Evolutionary conservation across 148 eudicot species (phyloP), one percentile per base, ranked within the genome.

Genomic region (Simmondsia chinensis): DNA sequence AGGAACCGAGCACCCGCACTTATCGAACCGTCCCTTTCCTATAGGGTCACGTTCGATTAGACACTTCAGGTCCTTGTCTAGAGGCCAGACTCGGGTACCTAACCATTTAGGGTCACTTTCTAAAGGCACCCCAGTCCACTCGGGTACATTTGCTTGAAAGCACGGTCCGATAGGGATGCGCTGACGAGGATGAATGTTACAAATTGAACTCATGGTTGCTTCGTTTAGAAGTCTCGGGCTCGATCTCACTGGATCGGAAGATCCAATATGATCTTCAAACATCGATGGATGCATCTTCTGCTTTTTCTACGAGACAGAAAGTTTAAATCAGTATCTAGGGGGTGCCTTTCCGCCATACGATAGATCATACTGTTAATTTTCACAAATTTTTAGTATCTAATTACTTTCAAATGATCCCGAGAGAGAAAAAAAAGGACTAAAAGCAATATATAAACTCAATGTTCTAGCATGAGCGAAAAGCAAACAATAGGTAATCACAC

Each of bases 231-330:
- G 61, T 51, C 95, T 73, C 29, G 63, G 71, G 48, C 93, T 75
- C 43, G 54, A 63, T 69, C 89, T 63, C 50, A 50, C 17, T 64
- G 64, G 46, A 58, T 73, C 81, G 7, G 24, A 30, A n/a, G 65
- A 50, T 43, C 51, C 60, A 36, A 43, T 28, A 7, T 46, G 59
- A 37, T 73, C 82, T 17, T 89, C 87, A 41, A 71, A 84, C 82
- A 79, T 71, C 48, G 73, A 65, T 43, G 94, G 95, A 54, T 79
- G 95, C 77, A 79, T 79, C 69, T 47, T 84, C 65, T 65, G 79
- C 61, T 58, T 81, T 52, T 60, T 70, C 88, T 85, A 60, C 53
- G 65, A 61, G 38, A 39, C 26, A n/a, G 4, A 6, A 53, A 42
- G 40, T 12, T 3, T 1, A 40, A 24, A 18, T 5, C 20, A 20